These are phyloP conservation scores for Stachybotrys chlorohalonatus DNA, from an alignment of 2,329 filamentous ascomycete species.

Conservation along the genomic window DNA sequence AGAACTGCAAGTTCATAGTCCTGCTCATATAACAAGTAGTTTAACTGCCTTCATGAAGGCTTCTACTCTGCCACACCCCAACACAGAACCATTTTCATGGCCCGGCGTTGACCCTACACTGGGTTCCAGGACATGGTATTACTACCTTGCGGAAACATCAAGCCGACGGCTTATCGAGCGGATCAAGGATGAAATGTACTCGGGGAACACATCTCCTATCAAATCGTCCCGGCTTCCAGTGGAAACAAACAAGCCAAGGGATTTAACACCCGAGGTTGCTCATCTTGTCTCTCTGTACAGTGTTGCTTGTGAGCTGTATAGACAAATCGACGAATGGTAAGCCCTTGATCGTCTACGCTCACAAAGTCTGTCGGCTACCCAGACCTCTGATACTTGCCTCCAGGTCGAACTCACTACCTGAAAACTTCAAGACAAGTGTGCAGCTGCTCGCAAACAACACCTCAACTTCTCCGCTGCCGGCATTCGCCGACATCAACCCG, in stretches of 20 bases:
- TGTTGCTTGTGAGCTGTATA: neutral
- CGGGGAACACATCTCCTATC: neutral
- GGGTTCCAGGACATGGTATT: neutral
- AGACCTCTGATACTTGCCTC: too few relatives aligned
- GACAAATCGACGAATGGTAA: neutral
- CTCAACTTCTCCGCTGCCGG: neutral
- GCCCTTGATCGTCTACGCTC: neutral
- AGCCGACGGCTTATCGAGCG: neutral
- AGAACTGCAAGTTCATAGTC: neutral
- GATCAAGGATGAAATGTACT: neutral
- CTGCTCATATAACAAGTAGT: neutral
- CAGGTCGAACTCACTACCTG: neutral
- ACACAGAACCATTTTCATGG: neutral
- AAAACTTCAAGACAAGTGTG: neutral
- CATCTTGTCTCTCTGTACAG: neutral
- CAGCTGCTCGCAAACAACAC: neutral
- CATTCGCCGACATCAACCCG: neutral
- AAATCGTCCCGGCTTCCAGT: neutral
- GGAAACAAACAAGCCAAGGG: neutral
- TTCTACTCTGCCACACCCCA: neutral
- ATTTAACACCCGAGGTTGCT: too few relatives aligned
- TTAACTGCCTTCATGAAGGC: neutral
- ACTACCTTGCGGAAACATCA: neutral
- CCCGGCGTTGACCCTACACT: neutral
- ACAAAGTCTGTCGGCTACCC: too few relatives aligned